Evolutionary conservation across 225 moss, liverwort and hornwort genomes (phyloP).

Genomic region (Marchantia paleacea): DNA sequence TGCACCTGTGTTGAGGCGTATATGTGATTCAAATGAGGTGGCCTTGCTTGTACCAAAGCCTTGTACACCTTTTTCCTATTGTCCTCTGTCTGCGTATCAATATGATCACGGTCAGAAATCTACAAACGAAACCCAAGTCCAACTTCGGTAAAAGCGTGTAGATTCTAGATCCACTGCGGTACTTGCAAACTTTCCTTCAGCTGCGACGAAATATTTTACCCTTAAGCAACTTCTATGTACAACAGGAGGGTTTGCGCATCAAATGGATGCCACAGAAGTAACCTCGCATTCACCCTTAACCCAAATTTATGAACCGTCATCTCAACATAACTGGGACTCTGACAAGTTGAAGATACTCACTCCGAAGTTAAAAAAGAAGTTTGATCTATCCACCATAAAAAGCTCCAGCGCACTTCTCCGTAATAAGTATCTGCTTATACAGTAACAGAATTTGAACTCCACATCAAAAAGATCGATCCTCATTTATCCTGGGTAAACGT

Average conservation of each 20-base stretch:
- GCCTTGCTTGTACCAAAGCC: constrained; percentile 79
- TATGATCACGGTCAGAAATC: background rate
- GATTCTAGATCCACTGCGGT: background rate
- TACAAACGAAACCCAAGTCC: background rate
- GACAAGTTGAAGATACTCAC: constrained; percentile 34
- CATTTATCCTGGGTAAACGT: background rate
- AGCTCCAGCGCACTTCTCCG: constrained; percentile 91
- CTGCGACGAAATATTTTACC: background rate
- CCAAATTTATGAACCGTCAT: background rate
- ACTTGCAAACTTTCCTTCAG: background rate
- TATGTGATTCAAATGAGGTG: constrained; percentile 75
- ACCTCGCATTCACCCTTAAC: background rate
- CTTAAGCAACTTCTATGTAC: background rate
- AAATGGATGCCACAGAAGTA: background rate
- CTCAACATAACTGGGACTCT: background rate
- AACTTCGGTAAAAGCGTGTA: background rate
- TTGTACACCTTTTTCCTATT: constrained; percentile 84
- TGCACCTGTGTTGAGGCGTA: constrained; percentile 87
- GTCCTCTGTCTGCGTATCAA: constrained; percentile 69
- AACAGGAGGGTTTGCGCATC: background rate
- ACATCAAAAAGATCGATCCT: background rate
- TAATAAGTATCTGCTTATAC: constrained; percentile 55
- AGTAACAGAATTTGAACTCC: background rate
- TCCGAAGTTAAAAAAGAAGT: constrained; percentile 96
- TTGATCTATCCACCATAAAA: constrained; percentile 96